A percentile compares a stretch with the other conserved stretches of the same genome.
Evolutionary conservation across 1,284 basidiomycete species (phyloP).

Genomic region (Heterobasidion irregulare): DNA sequence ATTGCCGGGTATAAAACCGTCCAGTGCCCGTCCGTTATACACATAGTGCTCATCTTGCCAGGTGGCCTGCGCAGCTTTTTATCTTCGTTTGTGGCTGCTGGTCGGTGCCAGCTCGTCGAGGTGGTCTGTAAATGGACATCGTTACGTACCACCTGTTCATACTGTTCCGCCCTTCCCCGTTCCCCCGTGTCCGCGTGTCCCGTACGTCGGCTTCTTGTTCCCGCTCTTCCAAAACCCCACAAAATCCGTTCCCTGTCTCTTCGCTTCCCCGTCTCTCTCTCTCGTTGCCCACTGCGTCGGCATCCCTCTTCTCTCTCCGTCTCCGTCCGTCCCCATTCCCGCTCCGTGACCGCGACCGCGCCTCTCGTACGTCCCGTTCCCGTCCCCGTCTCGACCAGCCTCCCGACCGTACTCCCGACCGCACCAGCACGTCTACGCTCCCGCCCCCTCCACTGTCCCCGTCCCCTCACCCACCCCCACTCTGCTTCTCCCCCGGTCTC

Average conservation of each 20-base stretch:
- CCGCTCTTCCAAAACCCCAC: constrained; percentile 5
- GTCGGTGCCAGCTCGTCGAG: neutral
- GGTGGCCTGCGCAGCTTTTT: constrained; percentile 1
- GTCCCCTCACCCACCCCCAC: constrained; percentile 9
- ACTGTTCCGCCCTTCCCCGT: constrained; percentile 2
- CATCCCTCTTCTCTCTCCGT: neutral
- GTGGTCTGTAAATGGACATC: neutral
- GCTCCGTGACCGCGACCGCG: neutral
- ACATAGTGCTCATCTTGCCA: constrained; percentile 12
- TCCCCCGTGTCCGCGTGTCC: constrained; percentile 4
- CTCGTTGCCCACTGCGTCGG: constrained; percentile 6
- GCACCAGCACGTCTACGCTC: neutral
- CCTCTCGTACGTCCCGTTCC: neutral
- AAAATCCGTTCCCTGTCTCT: constrained; percentile 5
- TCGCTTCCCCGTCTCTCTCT: neutral
- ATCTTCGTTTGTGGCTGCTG: constrained; percentile 7
- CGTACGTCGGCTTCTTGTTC: constrained; percentile 2
- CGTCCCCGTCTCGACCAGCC: no score
- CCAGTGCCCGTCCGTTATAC: constrained; percentile 11
- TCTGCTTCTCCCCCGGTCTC: constrained; percentile 1
- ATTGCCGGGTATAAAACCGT: constrained; percentile 13
- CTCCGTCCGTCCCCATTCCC: neutral
- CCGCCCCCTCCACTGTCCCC: neutral
- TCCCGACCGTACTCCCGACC: neutral
- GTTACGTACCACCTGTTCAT: constrained; percentile 2